phyloP scores from a whole-genome alignment of 23 red algal genomes.

The Gracilaria domingensis region DNA sequence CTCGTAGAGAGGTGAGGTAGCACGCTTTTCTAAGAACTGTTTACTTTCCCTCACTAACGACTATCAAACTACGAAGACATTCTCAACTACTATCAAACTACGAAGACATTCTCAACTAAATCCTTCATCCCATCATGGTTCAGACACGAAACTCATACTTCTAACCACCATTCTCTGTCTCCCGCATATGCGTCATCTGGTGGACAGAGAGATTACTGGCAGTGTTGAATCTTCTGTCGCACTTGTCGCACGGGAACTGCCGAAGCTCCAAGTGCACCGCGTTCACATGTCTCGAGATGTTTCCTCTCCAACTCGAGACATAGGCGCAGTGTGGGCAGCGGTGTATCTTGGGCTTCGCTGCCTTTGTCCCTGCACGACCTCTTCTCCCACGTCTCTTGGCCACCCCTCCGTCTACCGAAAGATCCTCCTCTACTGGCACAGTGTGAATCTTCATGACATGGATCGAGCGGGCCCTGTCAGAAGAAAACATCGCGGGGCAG shows the following conservation, averaged over 20 bases:
- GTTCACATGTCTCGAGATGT: conserved; percentile 8
- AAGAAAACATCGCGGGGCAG: not conserved
- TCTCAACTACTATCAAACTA: no score
- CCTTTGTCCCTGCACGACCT: not conserved
- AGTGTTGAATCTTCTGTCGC: conserved; percentile 3
- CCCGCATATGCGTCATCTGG: not conserved
- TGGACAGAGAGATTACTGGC: conserved; percentile 12
- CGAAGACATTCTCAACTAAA: no score
- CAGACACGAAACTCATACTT: no score
- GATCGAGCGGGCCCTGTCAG: not conserved
- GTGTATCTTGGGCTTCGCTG: not conserved
- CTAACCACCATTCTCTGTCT: no score
- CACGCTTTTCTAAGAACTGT: no score
- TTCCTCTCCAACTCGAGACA: conserved; percentile 3
- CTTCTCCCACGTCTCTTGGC: not conserved
- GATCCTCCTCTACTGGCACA: not conserved
- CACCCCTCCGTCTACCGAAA: not conserved
- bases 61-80: no score
- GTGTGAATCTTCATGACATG: conserved; percentile 12
- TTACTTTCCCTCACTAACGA: no score
- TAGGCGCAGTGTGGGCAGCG: not conserved
- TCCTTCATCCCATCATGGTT: no score
- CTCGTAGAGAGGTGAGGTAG: no score
- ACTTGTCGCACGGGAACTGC: not conserved
- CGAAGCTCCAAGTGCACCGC: conserved; percentile 1